Conservation (phyloP, 78 protist species). For the Dictyostelium discoideum region dicty_2.7 NC_007090.3:4647501-4648000, state of each 20-base stretch:
- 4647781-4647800: constrained; percentile 13
- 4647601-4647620: neutral
- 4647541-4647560: neutral
- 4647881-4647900: neutral
- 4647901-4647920: neutral
- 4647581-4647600: constrained; percentile 9
- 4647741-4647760: constrained; percentile 24
- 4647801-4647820: constrained; percentile 61
- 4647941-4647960: neutral
- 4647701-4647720: neutral
- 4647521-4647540: constrained; percentile 1
- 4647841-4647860: neutral
- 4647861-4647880: neutral
- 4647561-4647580: constrained; percentile 17
- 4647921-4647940: constrained; percentile 25
- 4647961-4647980: neutral
- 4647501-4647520: constrained; percentile 45
- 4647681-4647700: constrained; percentile 31
- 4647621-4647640: neutral
- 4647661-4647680: constrained; percentile 36
- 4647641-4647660: constrained; percentile 37
- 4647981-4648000: constrained; percentile 40
- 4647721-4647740: constrained; percentile 50
- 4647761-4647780: constrained; percentile 19
- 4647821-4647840: constrained; percentile 30